phyloP scores from a whole-genome alignment of 2,329 filamentous ascomycete genomes.

The Talaromyces sp. region DNA sequence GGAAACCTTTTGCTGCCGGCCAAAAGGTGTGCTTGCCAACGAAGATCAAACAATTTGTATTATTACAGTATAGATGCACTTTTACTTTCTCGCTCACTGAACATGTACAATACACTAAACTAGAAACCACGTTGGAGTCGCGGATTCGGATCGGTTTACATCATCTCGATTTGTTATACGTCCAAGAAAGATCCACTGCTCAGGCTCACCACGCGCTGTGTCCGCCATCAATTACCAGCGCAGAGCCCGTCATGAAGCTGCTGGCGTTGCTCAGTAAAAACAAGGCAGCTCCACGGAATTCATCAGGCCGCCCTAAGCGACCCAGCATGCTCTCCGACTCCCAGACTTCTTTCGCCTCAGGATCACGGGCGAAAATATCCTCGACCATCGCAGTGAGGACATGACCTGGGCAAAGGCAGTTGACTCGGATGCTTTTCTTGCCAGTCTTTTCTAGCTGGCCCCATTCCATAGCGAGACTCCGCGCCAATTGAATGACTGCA shows the following conservation, averaged over 20 bases:
- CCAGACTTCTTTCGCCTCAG: conserved; percentile 49
- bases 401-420: conserved; percentile 50
- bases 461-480: conserved; percentile 51
- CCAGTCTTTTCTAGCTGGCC: conserved; percentile 21
- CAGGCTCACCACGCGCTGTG: conserved; percentile 46
- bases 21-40: no score
- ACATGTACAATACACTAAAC: no score
- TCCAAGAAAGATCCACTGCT: background rate
- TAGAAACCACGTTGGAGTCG: background rate
- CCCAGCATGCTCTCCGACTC: conserved; percentile 48
- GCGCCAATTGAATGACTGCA: conserved; percentile 47
- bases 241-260: conserved; percentile 65
- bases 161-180: background rate
- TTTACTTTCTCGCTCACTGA: no score
- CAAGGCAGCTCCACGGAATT: conserved; percentile 60
- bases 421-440: conserved; percentile 47
- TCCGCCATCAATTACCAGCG: conserved; percentile 66
- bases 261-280: conserved; percentile 63
- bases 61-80: no score
- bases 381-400: conserved; percentile 70
- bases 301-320: conserved; percentile 50
- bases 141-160: background rate
- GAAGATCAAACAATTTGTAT: no score
- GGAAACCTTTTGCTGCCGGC: no score
- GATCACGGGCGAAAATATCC: conserved; percentile 67